These are phyloP conservation scores for Beauveria australis DNA, from an alignment of 2,329 filamentous ascomycete genomes.

Conservation along the genomic window DNA sequence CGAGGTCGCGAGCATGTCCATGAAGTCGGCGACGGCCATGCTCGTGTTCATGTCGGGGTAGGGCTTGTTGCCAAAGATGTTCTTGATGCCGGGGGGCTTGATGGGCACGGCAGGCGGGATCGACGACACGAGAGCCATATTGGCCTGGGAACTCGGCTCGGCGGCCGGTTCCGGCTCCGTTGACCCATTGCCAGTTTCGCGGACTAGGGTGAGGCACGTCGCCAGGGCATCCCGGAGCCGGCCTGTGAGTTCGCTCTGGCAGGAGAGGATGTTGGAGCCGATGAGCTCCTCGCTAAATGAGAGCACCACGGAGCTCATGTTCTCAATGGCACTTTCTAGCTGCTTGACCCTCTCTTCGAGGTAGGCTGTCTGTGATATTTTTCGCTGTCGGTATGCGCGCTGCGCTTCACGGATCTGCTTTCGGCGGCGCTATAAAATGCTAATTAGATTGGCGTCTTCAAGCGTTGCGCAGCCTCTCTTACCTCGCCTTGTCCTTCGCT, in stretches of 20 bases:
- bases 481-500: slow-evolving; percentile 4
- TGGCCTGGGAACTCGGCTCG: not conserved
- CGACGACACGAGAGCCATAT: not conserved
- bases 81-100: not conserved
- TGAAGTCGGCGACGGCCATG: slow-evolving; percentile 9
- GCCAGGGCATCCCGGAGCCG: slow-evolving; percentile 14
- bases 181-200: not conserved
- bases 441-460: not conserved
- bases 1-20: slow-evolving; percentile 13
- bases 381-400: slow-evolving; percentile 68
- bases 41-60: slow-evolving; percentile 6
- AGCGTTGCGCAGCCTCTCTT: not conserved
- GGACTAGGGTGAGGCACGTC: slow-evolving; percentile 10
- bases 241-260: slow-evolving; percentile 11
- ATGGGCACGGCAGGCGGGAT: not conserved
- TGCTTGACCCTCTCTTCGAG: slow-evolving; percentile 57
- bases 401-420: slow-evolving; percentile 77
- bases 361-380: slow-evolving; percentile 65
- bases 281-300: slow-evolving; percentile 15
- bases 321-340: slow-evolving; percentile 56
- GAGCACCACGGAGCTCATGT: slow-evolving; percentile 46
- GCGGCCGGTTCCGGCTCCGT: not conserved
- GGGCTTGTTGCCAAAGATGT: slow-evolving; percentile 4
- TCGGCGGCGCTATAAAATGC: slow-evolving; percentile 52
- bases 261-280: slow-evolving; percentile 11